These are phyloP conservation scores for Przewalskia tangutica DNA, from an alignment of 257 asterid species.

Conservation along the genomic window DNA sequence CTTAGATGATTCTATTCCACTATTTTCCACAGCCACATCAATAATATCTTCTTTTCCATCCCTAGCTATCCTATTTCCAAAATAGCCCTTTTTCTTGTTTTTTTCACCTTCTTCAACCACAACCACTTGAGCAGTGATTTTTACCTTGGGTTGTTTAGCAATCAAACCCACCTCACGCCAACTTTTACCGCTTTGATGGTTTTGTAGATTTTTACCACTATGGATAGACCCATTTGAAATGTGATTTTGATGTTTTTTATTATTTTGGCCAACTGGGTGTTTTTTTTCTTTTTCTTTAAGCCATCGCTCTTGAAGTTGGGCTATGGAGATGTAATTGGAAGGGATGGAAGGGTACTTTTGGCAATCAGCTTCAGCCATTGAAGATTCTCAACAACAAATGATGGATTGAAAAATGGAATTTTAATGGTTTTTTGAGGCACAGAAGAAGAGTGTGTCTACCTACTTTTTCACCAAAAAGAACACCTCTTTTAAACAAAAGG, in stretches of 20 bases:
- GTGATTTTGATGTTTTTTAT: neutral
- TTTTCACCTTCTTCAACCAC: neutral
- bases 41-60: neutral
- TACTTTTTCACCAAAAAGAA: too few relatives aligned
- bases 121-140: neutral
- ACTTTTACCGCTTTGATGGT: neutral
- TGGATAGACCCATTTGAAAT: neutral
- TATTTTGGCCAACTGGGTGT: neutral
- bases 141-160: slow-evolving; percentile 13
- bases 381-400: neutral
- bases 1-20: neutral
- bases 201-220: neutral
- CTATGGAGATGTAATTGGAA: slow-evolving; percentile 50
- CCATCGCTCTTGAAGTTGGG: slow-evolving; percentile 56
- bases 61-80: neutral
- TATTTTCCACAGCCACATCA: neutral
- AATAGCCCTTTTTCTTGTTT: neutral
- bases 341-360: slow-evolving; percentile 36
- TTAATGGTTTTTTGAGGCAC: too few relatives aligned
- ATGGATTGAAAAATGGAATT: neutral
- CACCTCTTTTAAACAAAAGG: too few relatives aligned
- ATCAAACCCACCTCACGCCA: slow-evolving; percentile 2
- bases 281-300: slow-evolving; percentile 27
- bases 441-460: too few relatives aligned
- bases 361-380: neutral